Evolutionary conservation across 345 rosid species (phyloP).

Genomic region (Syzygium grande): DNA sequence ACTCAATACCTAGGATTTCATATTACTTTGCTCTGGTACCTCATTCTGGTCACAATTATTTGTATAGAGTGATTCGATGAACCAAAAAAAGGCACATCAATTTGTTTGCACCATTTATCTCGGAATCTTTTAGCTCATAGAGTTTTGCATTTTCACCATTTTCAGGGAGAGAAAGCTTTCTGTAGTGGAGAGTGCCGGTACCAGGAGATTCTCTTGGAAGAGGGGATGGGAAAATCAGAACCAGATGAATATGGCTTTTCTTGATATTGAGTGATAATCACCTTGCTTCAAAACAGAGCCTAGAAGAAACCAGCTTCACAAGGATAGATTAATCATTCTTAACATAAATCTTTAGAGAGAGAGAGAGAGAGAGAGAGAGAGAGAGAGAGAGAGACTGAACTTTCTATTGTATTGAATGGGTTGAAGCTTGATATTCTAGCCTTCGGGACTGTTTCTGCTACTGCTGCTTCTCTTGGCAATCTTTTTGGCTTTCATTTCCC

Average conservation of each 20-base stretch:
- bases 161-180: slow-evolving; percentile 87
- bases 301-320: neutral
- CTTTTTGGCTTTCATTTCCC: neutral
- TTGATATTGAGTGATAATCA: neutral
- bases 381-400: neutral
- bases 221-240: slow-evolving; percentile 7
- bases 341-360: neutral
- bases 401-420: neutral
- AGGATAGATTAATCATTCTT: neutral
- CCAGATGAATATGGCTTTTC: neutral
- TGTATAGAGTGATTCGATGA: neutral
- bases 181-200: slow-evolving; percentile 84
- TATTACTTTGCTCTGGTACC: slow-evolving; percentile 5
- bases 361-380: neutral
- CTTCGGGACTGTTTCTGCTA: neutral
- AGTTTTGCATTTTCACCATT: neutral
- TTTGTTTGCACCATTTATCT: neutral
- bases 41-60: slow-evolving; percentile 55
- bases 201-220: slow-evolving; percentile 57
- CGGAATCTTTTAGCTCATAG: neutral
- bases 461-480: neutral
- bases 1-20: neutral
- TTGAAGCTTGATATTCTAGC: neutral
- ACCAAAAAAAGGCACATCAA: neutral
- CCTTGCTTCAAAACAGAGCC: neutral